phyloP scores from a whole-genome alignment of 345 rosid genomes.

The Cardamine resedifolia region DNA sequence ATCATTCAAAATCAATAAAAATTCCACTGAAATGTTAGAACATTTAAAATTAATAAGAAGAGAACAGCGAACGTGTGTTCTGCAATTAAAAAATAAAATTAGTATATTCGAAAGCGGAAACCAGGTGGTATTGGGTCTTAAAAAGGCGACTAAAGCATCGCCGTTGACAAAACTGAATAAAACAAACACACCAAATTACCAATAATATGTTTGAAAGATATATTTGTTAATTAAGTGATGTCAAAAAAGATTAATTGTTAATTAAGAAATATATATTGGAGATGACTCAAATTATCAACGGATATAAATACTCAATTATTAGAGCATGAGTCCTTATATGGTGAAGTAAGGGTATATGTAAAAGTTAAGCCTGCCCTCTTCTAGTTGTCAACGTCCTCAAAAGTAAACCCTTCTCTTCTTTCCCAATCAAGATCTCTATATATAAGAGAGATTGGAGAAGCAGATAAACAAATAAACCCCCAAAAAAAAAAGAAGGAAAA shows the following conservation, averaged over 20 bases:
- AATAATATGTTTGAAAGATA: constrained; percentile 18
- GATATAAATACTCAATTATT: constrained; percentile 15
- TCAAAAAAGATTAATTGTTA: background rate
- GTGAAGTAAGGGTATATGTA: constrained; percentile 23
- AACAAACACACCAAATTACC: constrained; percentile 28
- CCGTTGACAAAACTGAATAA: constrained; percentile 37
- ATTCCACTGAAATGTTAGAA: background rate
- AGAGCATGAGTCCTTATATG: constrained; percentile 17
- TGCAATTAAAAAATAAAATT: background rate
- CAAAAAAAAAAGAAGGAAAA: background rate
- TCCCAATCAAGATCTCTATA: constrained; percentile 17
- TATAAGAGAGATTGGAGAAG: constrained; percentile 18
- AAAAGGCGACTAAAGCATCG: constrained; percentile 3
- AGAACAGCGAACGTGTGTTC: background rate
- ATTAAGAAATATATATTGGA: background rate
- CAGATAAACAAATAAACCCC: background rate
- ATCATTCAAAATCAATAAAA: background rate
- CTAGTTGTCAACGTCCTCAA: constrained; percentile 17
- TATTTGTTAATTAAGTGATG: constrained; percentile 17
- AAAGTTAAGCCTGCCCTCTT: constrained; percentile 27
- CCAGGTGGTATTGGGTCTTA: constrained; percentile 13
- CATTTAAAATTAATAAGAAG: background rate
- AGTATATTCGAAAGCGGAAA: background rate
- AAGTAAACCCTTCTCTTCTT: constrained; percentile 23
- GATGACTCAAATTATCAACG: background rate